phyloP scores from a whole-genome alignment of 192 early-diverging fungal genomes.

The Coemansia sp. region DNA sequence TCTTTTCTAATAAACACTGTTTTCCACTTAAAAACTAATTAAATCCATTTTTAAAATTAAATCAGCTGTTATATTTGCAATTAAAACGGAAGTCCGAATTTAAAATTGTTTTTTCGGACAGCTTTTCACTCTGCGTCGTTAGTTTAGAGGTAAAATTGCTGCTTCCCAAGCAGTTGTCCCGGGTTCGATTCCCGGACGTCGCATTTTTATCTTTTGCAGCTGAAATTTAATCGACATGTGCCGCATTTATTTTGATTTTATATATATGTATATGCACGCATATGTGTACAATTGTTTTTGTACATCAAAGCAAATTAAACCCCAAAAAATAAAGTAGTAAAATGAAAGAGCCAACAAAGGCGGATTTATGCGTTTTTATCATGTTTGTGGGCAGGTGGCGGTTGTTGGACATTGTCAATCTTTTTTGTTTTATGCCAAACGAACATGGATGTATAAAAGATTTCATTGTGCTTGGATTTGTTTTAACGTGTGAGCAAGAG shows the following conservation, averaged over 20 bases:
- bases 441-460: neutral
- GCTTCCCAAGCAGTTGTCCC: slow-evolving; percentile 81
- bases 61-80: neutral
- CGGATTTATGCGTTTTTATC: neutral
- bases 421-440: neutral
- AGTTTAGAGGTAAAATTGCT: slow-evolving; percentile 76
- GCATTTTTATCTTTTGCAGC: slow-evolving; percentile 30
- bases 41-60: neutral
- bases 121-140: slow-evolving; percentile 37
- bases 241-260: neutral
- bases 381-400: neutral
- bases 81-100: neutral
- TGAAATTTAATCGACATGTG: neutral
- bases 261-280: neutral
- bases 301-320: neutral
- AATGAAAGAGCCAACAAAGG: neutral
- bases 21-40: no score
- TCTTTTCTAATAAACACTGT: no score
- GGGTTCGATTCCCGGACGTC: slow-evolving; percentile 80
- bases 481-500: neutral
- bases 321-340: no score
- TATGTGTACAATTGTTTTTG: neutral
- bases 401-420: neutral
- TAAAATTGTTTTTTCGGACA: no score
- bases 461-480: neutral